These are phyloP conservation scores for Aspergillus uvarum DNA, from an alignment of 2,329 filamentous ascomycete species.

Conservation along the genomic window DNA sequence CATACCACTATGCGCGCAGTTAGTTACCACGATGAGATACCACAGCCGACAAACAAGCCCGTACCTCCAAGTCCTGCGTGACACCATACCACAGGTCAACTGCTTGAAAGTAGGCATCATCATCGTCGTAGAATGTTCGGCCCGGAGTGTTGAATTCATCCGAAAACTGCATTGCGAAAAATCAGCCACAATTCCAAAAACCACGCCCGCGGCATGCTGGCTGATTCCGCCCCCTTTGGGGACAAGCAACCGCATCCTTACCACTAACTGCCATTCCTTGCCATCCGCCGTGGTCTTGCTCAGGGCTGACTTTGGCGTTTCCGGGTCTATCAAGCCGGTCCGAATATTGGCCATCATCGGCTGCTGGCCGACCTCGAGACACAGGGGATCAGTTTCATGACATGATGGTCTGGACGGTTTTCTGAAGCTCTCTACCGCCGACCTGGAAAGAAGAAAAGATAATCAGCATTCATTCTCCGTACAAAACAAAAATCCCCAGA, in stretches of 20 bases:
- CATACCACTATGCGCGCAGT: slow-evolving; percentile 59
- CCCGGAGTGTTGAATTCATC: slow-evolving; percentile 70
- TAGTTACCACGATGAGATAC: slow-evolving; percentile 2
- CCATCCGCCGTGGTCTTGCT: slow-evolving; percentile 60
- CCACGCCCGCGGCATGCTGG: neutral
- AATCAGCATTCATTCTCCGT: neutral
- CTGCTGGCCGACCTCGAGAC: slow-evolving; percentile 52
- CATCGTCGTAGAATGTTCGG: slow-evolving; percentile 68
- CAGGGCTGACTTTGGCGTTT: slow-evolving; percentile 60
- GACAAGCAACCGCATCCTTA: slow-evolving; percentile 33
- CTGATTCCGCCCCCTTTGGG: neutral
- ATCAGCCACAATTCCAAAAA: slow-evolving; percentile 6
- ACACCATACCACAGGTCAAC: slow-evolving; percentile 72
- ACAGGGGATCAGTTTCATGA: slow-evolving; percentile 44
- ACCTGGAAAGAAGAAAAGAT: slow-evolving; percentile 41
- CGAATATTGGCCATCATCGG: slow-evolving; percentile 62
- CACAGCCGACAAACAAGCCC: slow-evolving; percentile 4
- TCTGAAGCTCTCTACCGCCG: slow-evolving; percentile 54
- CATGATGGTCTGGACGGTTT: slow-evolving; percentile 33
- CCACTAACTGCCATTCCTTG: slow-evolving; percentile 62
- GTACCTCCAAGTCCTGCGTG: slow-evolving; percentile 65
- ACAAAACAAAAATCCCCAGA: neutral
- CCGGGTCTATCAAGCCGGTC: slow-evolving; percentile 63
- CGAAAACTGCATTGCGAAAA: slow-evolving; percentile 53
- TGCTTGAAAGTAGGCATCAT: slow-evolving; percentile 68